Evolutionary conservation across 768 basidiomycete genomes (phyloP).

Genomic region (Collybia mongolica): DNA sequence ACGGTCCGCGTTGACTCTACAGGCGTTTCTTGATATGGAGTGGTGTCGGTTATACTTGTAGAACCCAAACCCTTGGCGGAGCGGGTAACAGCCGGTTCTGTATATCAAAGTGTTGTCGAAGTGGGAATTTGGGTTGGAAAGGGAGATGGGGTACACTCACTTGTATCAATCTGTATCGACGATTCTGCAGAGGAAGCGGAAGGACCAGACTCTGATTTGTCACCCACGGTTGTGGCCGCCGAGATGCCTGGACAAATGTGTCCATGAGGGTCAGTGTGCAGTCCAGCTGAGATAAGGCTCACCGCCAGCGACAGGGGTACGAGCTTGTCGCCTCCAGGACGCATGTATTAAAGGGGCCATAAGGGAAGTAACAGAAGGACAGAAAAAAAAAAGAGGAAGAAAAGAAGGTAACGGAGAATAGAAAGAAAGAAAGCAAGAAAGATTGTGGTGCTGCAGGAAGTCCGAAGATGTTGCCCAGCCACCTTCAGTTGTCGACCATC

Average conservation of each 20-base stretch:
- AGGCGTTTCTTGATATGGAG: too few relatives aligned
- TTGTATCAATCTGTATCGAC: not conserved
- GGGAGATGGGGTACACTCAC: not conserved
- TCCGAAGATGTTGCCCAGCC: conserved; percentile 3
- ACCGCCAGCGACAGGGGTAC: conserved; percentile 15
- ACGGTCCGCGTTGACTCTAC: too few relatives aligned
- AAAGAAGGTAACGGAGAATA: not conserved
- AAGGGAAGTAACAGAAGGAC: conserved; percentile 1
- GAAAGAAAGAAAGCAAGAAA: conserved; percentile 9
- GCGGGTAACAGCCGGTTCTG: not conserved
- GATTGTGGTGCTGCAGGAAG: conserved; percentile 5
- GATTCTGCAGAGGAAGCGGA: not conserved
- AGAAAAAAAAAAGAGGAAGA: conserved; percentile 1
- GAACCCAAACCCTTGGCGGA: not conserved
- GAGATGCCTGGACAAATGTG: conserved; percentile 6
- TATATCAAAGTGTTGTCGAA: not conserved
- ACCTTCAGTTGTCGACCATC: too few relatives aligned
- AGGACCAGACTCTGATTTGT: conserved; percentile 1
- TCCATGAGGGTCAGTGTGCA: too few relatives aligned
- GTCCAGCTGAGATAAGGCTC: conserved; percentile 1
- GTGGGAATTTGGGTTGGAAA: not conserved
- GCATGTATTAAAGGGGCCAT: conserved; percentile 16
- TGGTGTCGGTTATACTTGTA: too few relatives aligned
- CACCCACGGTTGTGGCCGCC: not conserved
- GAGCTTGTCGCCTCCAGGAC: conserved; percentile 18